Evolutionary conservation across 371 early-diverging fungal species (phyloP).

Genomic region (Basidiobolus heterosporus): DNA sequence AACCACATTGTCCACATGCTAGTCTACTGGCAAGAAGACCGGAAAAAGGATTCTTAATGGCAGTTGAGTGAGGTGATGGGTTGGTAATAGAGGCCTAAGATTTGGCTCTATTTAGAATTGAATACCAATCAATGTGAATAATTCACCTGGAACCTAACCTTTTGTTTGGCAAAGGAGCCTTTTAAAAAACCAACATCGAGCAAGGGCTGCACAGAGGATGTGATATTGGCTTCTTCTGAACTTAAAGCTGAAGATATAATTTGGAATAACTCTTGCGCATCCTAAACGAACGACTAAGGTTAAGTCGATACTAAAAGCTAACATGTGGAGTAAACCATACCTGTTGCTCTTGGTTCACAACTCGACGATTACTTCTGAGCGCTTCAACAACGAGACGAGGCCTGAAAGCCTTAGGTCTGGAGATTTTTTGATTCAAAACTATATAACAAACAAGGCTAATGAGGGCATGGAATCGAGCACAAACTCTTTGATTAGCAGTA

Average conservation of each 20-base stretch:
- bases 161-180: constrained; percentile 1
- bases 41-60: constrained; percentile 36
- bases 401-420: constrained; percentile 22
- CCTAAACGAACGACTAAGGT: constrained; percentile 21
- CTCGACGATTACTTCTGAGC: constrained; percentile 25
- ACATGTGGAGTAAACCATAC: constrained; percentile 3
- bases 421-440: constrained; percentile 24
- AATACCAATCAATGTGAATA: constrained; percentile 3
- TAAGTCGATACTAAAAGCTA: not conserved
- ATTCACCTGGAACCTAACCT: not conserved
- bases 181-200: constrained; percentile 8
- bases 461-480: not conserved
- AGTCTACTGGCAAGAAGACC: constrained; percentile 59
- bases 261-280: constrained; percentile 87
- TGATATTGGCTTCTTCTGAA: constrained; percentile 32
- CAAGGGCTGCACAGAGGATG: constrained; percentile 8
- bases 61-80: constrained; percentile 10
- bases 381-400: constrained; percentile 37
- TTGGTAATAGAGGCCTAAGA: constrained; percentile 3
- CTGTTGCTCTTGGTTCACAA: constrained; percentile 23
- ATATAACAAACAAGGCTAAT: constrained; percentile 1
- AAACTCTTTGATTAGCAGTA: not conserved
- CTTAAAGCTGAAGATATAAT: constrained; percentile 63
- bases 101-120: not conserved
- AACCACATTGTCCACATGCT: constrained; percentile 61